phyloP scores from a whole-genome alignment of 306 rosid genomes.

The Coriaria nepalensis region DNA sequence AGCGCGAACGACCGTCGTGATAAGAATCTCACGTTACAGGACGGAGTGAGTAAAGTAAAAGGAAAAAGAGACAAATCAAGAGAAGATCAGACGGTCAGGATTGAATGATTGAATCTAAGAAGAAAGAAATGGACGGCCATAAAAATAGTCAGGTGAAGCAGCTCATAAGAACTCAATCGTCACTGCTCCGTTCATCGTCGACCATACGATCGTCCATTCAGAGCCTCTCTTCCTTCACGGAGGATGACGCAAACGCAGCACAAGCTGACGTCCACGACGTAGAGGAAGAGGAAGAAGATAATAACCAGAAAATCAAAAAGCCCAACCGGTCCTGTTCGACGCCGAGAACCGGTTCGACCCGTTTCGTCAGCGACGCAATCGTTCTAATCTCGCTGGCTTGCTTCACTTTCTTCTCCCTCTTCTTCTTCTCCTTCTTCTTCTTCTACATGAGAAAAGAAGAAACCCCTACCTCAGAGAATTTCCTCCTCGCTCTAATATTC shows the following conservation, averaged over 20 bases:
- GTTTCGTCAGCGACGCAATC: slow-evolving; percentile 19
- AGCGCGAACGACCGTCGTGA: background rate
- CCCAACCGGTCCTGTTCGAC: slow-evolving; percentile 24
- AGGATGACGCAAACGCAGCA: slow-evolving; percentile 26
- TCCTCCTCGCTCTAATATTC: slow-evolving; percentile 58
- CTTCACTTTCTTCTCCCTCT: slow-evolving; percentile 28
- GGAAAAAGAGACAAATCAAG: background rate
- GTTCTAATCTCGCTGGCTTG: slow-evolving; percentile 26
- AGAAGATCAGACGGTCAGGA: slow-evolving; percentile 20
- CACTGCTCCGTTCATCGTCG: slow-evolving; percentile 75
- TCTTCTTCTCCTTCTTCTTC: slow-evolving; percentile 35
- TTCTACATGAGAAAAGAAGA: slow-evolving; percentile 36
- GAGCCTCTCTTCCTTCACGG: slow-evolving; percentile 58
- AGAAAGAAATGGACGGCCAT: slow-evolving; percentile 42
- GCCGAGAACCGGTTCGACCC: slow-evolving; percentile 27
- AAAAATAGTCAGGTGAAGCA: slow-evolving; percentile 39
- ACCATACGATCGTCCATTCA: slow-evolving; percentile 89
- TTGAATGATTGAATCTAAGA: slow-evolving; percentile 8
- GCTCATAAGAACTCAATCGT: slow-evolving; percentile 85
- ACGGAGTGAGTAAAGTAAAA: background rate
- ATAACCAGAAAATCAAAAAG: slow-evolving; percentile 18
- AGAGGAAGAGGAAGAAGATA: slow-evolving; percentile 34
- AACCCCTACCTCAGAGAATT: slow-evolving; percentile 59
- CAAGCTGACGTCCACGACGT: slow-evolving; percentile 23
- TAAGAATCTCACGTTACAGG: slow-evolving; percentile 11